phyloP scores from a whole-genome alignment of 2,329 filamentous ascomycete genomes.

The Apiospora pterosperma region DNA sequence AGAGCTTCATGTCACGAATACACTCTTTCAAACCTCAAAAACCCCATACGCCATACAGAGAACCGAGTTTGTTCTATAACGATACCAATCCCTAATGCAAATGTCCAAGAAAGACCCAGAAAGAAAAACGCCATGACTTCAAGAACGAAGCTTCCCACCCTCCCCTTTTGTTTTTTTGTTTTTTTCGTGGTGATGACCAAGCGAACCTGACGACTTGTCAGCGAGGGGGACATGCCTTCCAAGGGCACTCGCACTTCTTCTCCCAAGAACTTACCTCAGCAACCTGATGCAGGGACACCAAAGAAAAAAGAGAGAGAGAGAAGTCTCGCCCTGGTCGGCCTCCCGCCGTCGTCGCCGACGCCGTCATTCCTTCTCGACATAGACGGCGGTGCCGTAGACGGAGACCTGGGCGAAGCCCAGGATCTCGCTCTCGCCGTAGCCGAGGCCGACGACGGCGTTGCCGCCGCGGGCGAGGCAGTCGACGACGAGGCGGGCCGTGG shows the following conservation, averaged over 20 bases:
- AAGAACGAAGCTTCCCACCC: no score
- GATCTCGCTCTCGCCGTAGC: slow-evolving; percentile 19
- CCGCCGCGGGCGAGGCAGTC: slow-evolving; percentile 20
- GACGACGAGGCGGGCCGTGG: slow-evolving; percentile 17
- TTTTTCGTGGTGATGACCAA: background rate
- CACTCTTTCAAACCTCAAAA: background rate
- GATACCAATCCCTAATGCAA: background rate
- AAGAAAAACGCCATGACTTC: background rate
- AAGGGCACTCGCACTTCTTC: background rate
- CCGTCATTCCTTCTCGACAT: slow-evolving; percentile 18
- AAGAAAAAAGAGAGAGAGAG: no score
- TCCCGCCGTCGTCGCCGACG: no score
- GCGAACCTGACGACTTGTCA: background rate
- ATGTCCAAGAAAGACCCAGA: background rate
- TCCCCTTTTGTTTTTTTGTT: background rate
- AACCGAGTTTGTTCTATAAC: background rate
- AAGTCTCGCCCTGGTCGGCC: no score
- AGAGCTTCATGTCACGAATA: background rate
- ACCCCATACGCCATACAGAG: background rate
- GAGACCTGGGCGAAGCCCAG: slow-evolving; percentile 20
- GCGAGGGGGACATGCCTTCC: background rate
- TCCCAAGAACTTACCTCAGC: background rate
- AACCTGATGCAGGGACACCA: no score
- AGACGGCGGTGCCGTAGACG: slow-evolving; percentile 21
- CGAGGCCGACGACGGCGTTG: slow-evolving; percentile 19